Percentiles rank a stretch among this genome's conserved stretches.
phyloP scores from a whole-genome alignment of 1,139 yeast genomes.

The Dujonia santamariae region DNA sequence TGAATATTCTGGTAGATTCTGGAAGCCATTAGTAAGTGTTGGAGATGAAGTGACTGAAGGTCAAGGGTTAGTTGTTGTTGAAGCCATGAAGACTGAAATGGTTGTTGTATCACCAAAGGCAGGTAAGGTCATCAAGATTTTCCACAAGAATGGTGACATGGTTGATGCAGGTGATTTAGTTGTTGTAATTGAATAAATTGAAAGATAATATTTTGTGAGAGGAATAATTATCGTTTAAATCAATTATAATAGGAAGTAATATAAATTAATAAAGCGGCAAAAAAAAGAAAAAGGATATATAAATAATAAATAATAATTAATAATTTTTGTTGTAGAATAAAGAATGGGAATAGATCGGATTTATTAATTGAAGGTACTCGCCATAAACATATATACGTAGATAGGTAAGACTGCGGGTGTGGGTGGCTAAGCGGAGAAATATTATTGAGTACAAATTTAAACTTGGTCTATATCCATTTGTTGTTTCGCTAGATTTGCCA shows the following conservation, averaged over 20 bases:
- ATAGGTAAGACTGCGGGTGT: too few relatives aligned
- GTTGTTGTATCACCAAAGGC: slow-evolving; percentile 66
- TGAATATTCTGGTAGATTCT: slow-evolving; percentile 92
- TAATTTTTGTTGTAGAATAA: too few relatives aligned
- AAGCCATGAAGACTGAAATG: slow-evolving; percentile 99
- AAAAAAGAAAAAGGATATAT: too few relatives aligned
- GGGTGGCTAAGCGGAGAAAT: too few relatives aligned
- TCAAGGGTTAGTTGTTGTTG: slow-evolving; percentile 83
- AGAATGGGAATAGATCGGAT: too few relatives aligned
- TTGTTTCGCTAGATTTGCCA: too few relatives aligned
- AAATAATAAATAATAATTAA: too few relatives aligned
- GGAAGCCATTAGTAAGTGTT: slow-evolving; percentile 83
- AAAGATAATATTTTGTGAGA: slow-evolving; percentile 4
- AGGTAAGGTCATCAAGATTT: slow-evolving; percentile 77
- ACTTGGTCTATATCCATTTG: too few relatives aligned
- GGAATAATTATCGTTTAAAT: slow-evolving; percentile 1
- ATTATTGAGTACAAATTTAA: too few relatives aligned
- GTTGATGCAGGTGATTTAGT: slow-evolving; percentile 95
- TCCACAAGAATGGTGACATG: slow-evolving; percentile 88
- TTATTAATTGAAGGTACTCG: too few relatives aligned
- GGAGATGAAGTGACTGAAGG: slow-evolving; percentile 78
- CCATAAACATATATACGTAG: too few relatives aligned
- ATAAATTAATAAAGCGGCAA: neutral
- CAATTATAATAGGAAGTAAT: neutral
- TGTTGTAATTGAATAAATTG: slow-evolving; percentile 55